Conservation (phyloP, 805 yeast genomes). For the Candida broadrunensis region DNA sequence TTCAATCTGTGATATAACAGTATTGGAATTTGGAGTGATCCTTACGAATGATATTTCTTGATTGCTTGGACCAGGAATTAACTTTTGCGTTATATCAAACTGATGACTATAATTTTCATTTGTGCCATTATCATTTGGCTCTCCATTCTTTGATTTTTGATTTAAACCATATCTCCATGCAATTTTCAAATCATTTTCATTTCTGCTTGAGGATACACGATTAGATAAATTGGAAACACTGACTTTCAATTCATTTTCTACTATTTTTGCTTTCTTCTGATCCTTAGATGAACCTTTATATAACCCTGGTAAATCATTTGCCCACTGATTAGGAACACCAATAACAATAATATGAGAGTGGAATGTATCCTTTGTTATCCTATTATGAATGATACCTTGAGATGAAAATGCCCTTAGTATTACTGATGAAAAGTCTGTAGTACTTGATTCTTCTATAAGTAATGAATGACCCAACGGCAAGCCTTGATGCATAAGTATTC, state of each 20-base stretch:
- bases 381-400: conserved; percentile 70
- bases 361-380: conserved; percentile 36
- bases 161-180: conserved; percentile 88
- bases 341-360: conserved; percentile 64
- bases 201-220: conserved; percentile 6
- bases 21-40: conserved; percentile 16
- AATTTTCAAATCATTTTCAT: conserved; percentile 61
- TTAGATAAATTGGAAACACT: conserved; percentile 60
- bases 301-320: conserved; percentile 70
- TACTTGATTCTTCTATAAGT: conserved; percentile 77
- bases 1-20: conserved; percentile 41
- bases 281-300: conserved; percentile 69
- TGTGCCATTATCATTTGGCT: conserved; percentile 14
- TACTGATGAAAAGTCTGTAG: conserved; percentile 82
- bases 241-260: conserved; percentile 56
- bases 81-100: conserved; percentile 73
- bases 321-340: conserved; percentile 58
- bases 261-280: conserved; percentile 56
- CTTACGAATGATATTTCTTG: conserved; percentile 61
- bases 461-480: conserved; percentile 74
- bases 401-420: conserved; percentile 67
- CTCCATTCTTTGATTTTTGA: conserved; percentile 18
- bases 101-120: conserved; percentile 58
- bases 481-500: conserved; percentile 75
- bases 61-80: conserved; percentile 63